phyloP scores from a whole-genome alignment of 179 eudicot genomes.

The Nepenthes alata region DNA sequence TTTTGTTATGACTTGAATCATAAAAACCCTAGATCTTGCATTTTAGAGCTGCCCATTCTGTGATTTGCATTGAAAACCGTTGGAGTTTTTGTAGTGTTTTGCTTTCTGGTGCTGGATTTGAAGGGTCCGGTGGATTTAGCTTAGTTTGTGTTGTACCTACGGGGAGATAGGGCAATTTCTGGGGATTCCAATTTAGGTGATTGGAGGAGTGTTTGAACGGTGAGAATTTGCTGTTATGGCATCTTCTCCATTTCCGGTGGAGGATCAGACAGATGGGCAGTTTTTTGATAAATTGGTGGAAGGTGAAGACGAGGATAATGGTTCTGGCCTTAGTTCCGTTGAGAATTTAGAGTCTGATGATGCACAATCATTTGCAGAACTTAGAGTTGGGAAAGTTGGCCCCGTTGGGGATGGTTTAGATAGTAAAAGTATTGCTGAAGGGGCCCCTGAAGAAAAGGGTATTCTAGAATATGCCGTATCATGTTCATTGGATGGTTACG shows the following conservation, averaged over 20 bases:
- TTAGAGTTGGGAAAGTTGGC: too few relatives aligned
- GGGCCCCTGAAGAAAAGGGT: conserved; percentile 7
- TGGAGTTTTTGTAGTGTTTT: too few relatives aligned
- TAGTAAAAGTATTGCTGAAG: conserved; percentile 10
- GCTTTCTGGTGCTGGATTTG: conserved; percentile 10
- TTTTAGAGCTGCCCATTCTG: too few relatives aligned
- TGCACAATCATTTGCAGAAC: too few relatives aligned
- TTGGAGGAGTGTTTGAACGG: background rate
- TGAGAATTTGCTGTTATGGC: conserved; percentile 9
- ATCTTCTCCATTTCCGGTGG: conserved; percentile 36
- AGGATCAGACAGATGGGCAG: conserved; percentile 69
- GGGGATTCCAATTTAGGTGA: background rate
- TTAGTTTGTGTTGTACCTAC: conserved; percentile 4
- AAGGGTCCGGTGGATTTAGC: background rate
- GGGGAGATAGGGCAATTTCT: conserved; percentile 1
- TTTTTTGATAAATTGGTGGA: conserved; percentile 69
- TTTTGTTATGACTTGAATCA: too few relatives aligned
- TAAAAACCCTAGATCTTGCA: too few relatives aligned
- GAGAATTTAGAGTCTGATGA: conserved; percentile 7
- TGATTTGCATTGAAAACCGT: too few relatives aligned
- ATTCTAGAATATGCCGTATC: background rate
- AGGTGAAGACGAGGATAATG: conserved; percentile 37
- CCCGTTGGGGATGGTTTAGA: conserved; percentile 12
- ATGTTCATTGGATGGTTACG: conserved; percentile 1
- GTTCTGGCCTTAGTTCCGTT: conserved; percentile 5